A percentile compares a stretch with the other conserved stretches of the same genome.
phyloP scores from a whole-genome alignment of 495 filamentous ascomycete species.

The Aspergillus sclerotioniger region DNA sequence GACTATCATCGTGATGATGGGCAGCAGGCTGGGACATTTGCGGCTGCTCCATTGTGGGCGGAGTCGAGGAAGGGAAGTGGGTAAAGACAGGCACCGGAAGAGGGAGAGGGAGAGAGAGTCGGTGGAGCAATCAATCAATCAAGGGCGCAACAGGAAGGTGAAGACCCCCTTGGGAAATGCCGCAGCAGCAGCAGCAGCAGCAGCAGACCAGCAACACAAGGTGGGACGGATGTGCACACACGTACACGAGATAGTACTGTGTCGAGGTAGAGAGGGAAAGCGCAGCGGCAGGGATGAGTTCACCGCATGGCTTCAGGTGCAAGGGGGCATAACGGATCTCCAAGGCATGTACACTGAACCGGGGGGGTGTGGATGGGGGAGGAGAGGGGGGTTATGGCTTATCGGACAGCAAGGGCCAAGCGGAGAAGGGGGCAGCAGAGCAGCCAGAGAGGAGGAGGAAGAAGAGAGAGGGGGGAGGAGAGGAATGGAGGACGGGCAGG shows the following conservation, averaged over 20 bases:
- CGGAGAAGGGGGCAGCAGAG: constrained; percentile 11
- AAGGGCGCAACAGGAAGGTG: constrained; percentile 17
- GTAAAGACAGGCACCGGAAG: constrained; percentile 10
- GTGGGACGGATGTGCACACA: constrained; percentile 42
- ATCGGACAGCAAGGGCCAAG: constrained; percentile 1
- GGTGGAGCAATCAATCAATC: constrained; percentile 23
- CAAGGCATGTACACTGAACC: neutral
- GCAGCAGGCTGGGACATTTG: constrained; percentile 45
- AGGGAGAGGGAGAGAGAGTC: constrained; percentile 15
- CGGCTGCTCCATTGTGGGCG: constrained; percentile 35
- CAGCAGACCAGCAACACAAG: no score
- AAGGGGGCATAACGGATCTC: constrained; percentile 15
- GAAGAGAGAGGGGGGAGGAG: constrained; percentile 14
- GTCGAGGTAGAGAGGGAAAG: no score
- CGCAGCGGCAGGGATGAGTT: constrained; percentile 28
- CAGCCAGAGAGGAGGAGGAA: constrained; percentile 12
- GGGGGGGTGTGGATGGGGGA: constrained; percentile 13
- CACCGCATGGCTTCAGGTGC: constrained; percentile 39
- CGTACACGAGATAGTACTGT: constrained; percentile 14
- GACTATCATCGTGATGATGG: constrained; percentile 35
- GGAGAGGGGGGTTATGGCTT: constrained; percentile 11
- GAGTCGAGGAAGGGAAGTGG: constrained; percentile 12
- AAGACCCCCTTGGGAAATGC: constrained; percentile 21
- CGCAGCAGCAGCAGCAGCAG: no score
- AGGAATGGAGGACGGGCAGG: constrained; percentile 10